These are phyloP conservation scores for Colletotrichum lini DNA, from an alignment of 2,329 filamentous ascomycete genomes.

Conservation along the genomic window DNA sequence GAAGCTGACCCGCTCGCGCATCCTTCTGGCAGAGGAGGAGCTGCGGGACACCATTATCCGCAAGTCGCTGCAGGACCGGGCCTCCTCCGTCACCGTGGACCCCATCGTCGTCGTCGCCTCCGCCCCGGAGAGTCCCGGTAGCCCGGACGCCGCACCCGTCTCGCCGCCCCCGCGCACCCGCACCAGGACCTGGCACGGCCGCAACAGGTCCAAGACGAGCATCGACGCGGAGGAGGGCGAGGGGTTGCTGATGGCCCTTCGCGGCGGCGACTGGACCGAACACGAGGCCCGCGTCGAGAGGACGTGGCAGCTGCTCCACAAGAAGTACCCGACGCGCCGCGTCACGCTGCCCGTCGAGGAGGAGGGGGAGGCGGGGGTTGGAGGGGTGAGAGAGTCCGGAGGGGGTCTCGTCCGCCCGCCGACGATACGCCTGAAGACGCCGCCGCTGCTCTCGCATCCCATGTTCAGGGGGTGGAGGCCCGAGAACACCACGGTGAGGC, in stretches of 20 bases:
- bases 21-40: conserved; percentile 33
- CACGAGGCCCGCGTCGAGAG: conserved; percentile 36
- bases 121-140: neutral
- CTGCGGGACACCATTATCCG: conserved; percentile 31
- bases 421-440: conserved; percentile 37
- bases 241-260: neutral
- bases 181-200: conserved; percentile 28
- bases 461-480: conserved; percentile 39
- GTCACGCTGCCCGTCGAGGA: conserved; percentile 32
- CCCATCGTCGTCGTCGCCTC: neutral
- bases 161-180: conserved; percentile 34
- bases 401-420: conserved; percentile 33
- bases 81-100: conserved; percentile 1
- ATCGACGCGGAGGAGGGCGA: conserved; percentile 28
- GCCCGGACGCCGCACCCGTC: conserved; percentile 14
- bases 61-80: conserved; percentile 33
- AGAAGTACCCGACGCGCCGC: conserved; percentile 37
- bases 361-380: neutral
- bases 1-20: conserved; percentile 28
- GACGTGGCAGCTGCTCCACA: conserved; percentile 40
- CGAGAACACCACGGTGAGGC: conserved; percentile 14
- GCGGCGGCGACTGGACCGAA: conserved; percentile 34
- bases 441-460: conserved; percentile 37
- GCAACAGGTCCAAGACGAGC: conserved; percentile 9
- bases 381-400: neutral